phyloP scores from a whole-genome alignment of 225 moss, liverwort and hornwort genomes.

The Lunularia cruciata region DNA sequence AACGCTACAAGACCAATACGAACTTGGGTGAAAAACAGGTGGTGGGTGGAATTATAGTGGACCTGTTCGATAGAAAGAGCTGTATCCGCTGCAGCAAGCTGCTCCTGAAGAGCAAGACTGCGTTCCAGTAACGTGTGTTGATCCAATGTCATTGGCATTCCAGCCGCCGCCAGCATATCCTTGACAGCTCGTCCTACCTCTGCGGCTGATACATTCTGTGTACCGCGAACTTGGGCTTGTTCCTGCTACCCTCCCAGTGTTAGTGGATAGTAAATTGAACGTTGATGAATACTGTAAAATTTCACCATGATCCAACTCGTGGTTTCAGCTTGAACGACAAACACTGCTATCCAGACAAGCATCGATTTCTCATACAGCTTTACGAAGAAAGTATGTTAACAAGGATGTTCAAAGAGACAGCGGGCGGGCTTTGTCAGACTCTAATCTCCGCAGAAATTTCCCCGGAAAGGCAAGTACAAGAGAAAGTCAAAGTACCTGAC shows the following conservation, averaged over 20 bases:
- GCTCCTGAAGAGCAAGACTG: slow-evolving; percentile 70
- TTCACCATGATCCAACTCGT: no score
- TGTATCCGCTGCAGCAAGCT: slow-evolving; percentile 62
- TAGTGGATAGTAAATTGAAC: not conserved
- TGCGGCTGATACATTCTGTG: slow-evolving; percentile 59
- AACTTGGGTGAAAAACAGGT: not conserved
- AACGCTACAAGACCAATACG: not conserved
- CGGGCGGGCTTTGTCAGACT: no score
- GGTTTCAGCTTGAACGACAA: not conserved
- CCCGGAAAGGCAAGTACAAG: not conserved
- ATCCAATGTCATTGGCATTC: slow-evolving; percentile 71
- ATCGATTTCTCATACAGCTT: no score
- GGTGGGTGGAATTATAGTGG: not conserved
- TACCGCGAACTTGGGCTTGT: slow-evolving; percentile 24
- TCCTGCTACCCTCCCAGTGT: slow-evolving; percentile 36
- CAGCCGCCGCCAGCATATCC: slow-evolving; percentile 82
- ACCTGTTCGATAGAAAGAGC: slow-evolving; percentile 79
- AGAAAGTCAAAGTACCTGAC: slow-evolving; percentile 8
- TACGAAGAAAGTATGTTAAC: no score
- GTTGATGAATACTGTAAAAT: no score
- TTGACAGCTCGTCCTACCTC: slow-evolving; percentile 72
- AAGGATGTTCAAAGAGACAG: not conserved
- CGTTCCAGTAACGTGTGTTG: slow-evolving; percentile 67
- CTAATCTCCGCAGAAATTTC: no score
- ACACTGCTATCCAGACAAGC: no score